phyloP scores from a whole-genome alignment of 2,329 filamentous ascomycete species.

The Emmonsiellopsis sp. region DNA sequence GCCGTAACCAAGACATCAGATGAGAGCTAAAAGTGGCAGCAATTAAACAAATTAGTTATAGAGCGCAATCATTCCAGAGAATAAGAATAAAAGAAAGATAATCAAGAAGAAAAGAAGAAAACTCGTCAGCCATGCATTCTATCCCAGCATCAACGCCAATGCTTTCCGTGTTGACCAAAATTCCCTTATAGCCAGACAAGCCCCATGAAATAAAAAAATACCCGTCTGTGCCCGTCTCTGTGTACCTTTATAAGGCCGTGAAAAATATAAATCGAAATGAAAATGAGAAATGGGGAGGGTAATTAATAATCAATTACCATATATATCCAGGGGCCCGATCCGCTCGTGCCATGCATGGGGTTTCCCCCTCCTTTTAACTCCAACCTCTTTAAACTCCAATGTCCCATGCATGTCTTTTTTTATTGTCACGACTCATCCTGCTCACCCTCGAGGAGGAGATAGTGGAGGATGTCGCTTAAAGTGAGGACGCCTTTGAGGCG shows the following conservation, averaged over 20 bases:
- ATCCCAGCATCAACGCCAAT: not conserved
- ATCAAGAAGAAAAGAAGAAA: not conserved
- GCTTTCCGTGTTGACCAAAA: not conserved
- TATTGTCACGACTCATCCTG: conserved; percentile 42
- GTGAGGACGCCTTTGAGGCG: conserved; percentile 83
- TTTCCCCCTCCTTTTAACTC: conserved; percentile 13
- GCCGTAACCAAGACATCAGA: not conserved
- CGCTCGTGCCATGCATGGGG: conserved; percentile 5
- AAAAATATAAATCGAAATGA: not conserved
- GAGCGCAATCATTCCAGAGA: not conserved
- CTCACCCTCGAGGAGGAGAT: conserved; percentile 76
- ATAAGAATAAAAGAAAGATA: not conserved
- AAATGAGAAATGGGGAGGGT: not conserved
- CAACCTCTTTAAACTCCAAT: conserved; percentile 8
- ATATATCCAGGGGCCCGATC: not conserved
- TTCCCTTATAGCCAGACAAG: conserved; percentile 5
- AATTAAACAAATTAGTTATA: not conserved
- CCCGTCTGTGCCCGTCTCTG: not conserved
- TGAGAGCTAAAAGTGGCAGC: not conserved
- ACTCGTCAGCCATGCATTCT: not conserved
- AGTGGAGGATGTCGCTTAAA: conserved; percentile 91
- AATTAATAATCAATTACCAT: not conserved
- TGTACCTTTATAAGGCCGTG: not conserved
- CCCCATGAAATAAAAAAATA: not conserved
- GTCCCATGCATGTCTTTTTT: conserved; percentile 6